Base-by-base conservation (phyloP, 352 stramenopile genomes). In the Globisporangium radiosum region DNA sequence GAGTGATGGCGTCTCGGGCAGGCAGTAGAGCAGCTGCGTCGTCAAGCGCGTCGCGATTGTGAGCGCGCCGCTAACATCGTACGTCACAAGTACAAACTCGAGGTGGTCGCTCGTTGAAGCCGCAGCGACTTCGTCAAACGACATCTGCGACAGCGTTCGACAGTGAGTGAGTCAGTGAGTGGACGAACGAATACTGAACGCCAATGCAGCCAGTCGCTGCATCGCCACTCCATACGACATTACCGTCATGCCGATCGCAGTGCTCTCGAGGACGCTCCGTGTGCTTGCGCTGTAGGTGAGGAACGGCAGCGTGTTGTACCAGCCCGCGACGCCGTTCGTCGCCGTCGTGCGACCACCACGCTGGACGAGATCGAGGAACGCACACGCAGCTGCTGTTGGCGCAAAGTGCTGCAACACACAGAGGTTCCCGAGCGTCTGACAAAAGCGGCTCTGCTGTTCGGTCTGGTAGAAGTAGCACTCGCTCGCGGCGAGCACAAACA, bases 321-420 rank as follows among this genome's bases (percentile, higher is more conserved):
- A 87, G 8, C 85, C 79, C 19, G 65, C 67, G 52, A 87, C 70
- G 19, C 39, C 61, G 52, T 88, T 84, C 3, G 71, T 70, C 13
- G 60, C 76, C 17, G 75, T 71, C 8, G 62, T 68, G 40, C 75
- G 72, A 1, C 76, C 74, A 37, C 66, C 83, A 42, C 70, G 73
- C 61, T 89, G 77, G 58, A 97, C 87, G 5, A 82, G 64, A 7
- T 86, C 60, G 48, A 96, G 77, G 7, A 97, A 60, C 19, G 70
- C 69, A 55, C 94, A 98, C 0, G 89, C 77, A 7, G 75, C 51
- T 6, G 73, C 60, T 1, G 66, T 63, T 19, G 78, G 62, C 33
- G 83, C 68, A 59, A 98, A 96, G 62, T 97, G 82, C 59, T 94
- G 84, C n/a, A 98, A 63, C 7, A 97, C 91, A 56, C 95, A 98